Percentiles rank a stretch among this genome's conserved stretches.
These are phyloP conservation scores for Leishmania gerbilli DNA, from an alignment of 208 protist species.

Conservation along the genomic window DNA sequence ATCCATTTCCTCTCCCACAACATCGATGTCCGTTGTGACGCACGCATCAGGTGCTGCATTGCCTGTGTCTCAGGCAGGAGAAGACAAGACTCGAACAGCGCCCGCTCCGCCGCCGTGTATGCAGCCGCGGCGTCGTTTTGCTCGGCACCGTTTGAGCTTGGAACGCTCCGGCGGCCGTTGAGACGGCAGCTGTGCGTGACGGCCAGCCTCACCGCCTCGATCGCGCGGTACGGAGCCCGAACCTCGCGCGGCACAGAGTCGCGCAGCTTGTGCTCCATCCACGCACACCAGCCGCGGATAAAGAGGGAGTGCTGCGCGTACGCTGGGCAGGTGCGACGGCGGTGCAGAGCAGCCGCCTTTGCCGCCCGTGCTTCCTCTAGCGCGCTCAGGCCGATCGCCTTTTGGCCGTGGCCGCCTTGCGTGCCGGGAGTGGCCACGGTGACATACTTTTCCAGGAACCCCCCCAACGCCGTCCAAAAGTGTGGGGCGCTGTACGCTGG, in stretches of 20 bases:
- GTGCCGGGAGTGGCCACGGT: neutral
- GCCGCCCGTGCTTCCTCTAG: neutral
- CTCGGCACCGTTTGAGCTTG: too few relatives aligned
- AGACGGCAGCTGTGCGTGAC: slow-evolving; percentile 9
- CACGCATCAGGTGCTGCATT: slow-evolving; percentile 77
- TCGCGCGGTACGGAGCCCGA: slow-evolving; percentile 39
- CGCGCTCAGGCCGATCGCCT: neutral
- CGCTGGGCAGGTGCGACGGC: slow-evolving; percentile 14
- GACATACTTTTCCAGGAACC: slow-evolving; percentile 8
- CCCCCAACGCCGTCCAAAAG: slow-evolving; percentile 16
- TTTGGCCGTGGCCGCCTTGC: neutral
- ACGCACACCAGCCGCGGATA: slow-evolving; percentile 42
- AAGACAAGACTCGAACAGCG: slow-evolving; percentile 51
- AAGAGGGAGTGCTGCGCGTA: slow-evolving; percentile 22
- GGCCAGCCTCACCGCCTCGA: slow-evolving; percentile 53
- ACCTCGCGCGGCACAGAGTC: slow-evolving; percentile 45
- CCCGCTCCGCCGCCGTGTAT: slow-evolving; percentile 41
- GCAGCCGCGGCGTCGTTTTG: neutral
- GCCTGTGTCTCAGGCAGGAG: slow-evolving; percentile 45
- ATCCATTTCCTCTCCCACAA: slow-evolving; percentile 19
- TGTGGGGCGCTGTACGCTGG: slow-evolving; percentile 18
- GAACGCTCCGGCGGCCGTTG: neutral
- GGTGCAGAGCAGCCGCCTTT: slow-evolving; percentile 12
- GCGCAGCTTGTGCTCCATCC: slow-evolving; percentile 44
- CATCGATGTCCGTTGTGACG: slow-evolving; percentile 38